Evolutionary conservation across 1,284 basidiomycete species (phyloP).

Genomic region (Cryptococcus hybrid): DNA sequence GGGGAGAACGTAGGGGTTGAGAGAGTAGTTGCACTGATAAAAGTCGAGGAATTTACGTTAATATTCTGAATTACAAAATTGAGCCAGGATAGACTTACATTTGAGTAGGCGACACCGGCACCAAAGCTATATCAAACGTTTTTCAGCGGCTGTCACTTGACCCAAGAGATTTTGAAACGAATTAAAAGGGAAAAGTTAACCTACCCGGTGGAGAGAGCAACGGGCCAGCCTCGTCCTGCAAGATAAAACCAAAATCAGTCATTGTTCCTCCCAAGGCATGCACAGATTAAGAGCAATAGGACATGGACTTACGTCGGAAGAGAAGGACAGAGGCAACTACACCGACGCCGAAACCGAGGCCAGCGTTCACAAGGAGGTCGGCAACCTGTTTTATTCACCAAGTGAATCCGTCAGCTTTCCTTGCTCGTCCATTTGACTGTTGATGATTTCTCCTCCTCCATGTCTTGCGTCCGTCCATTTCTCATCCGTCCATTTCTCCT

Average conservation of each 20-base stretch:
- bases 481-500: background rate
- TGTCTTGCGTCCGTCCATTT: too few species aligned
- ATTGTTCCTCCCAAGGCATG: background rate
- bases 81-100: conserved; percentile 31
- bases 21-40: conserved; percentile 82
- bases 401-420: background rate
- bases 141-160: background rate
- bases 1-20: conserved; percentile 90
- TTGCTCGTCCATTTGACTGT: too few species aligned
- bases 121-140: conserved; percentile 43
- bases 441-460: too few species aligned
- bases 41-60: too few species aligned
- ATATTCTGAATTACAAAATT: background rate
- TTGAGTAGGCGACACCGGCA: conserved; percentile 73
- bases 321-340: conserved; percentile 91
- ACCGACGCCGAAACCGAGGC: conserved; percentile 91
- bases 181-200: conserved; percentile 47
- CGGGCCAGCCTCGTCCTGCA: conserved; percentile 93
- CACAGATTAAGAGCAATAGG: conserved; percentile 3
- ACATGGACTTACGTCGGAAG: conserved; percentile 77
- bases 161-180: too few species aligned
- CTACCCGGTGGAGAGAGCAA: conserved; percentile 88
- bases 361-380: conserved; percentile 62
- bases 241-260: background rate
- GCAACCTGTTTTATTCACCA: conserved; percentile 43